phyloP scores from a whole-genome alignment of 192 early-diverging fungal species.

The Backusella macrospora region DNA sequence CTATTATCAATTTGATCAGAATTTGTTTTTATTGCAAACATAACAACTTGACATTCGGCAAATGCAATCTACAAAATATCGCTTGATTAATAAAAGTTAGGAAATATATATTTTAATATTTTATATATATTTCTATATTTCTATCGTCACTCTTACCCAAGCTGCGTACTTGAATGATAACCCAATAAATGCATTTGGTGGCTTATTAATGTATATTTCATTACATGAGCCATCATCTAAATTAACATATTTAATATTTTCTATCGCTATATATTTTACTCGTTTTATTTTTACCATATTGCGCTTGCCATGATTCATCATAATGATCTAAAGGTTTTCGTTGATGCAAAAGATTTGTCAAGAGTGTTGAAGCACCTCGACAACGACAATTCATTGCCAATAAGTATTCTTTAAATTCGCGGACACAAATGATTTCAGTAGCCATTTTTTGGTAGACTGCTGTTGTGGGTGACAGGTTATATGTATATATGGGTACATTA shows the following conservation, averaged over 20 bases:
- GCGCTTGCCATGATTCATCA: constrained; percentile 63
- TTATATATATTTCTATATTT: not conserved
- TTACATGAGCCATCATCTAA: constrained; percentile 62
- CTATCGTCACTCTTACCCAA: constrained; percentile 23
- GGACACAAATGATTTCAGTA: constrained; percentile 46
- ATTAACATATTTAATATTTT: not conserved
- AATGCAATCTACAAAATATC: constrained; percentile 33
- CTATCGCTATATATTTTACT: not conserved
- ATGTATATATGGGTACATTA: constrained; percentile 58
- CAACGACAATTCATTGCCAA: constrained; percentile 57
- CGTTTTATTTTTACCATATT: constrained; percentile 43
- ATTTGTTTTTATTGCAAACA: constrained; percentile 44
- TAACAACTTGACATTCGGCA: constrained; percentile 49
- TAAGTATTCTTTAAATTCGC: constrained; percentile 49
- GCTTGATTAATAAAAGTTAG: not conserved
- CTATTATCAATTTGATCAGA: constrained; percentile 27
- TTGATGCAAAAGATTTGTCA: constrained; percentile 64
- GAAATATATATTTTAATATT: not conserved
- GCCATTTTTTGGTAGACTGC: constrained; percentile 59
- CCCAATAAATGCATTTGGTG: constrained; percentile 59
- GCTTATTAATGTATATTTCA: constrained; percentile 54
- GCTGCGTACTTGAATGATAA: constrained; percentile 57
- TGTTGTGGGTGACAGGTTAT: constrained; percentile 62
- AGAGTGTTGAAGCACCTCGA: constrained; percentile 55
- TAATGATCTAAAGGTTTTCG: constrained; percentile 51